These are phyloP conservation scores for Litchi chinensis DNA, from an alignment of 345 rosid species.

Conservation along the genomic window DNA sequence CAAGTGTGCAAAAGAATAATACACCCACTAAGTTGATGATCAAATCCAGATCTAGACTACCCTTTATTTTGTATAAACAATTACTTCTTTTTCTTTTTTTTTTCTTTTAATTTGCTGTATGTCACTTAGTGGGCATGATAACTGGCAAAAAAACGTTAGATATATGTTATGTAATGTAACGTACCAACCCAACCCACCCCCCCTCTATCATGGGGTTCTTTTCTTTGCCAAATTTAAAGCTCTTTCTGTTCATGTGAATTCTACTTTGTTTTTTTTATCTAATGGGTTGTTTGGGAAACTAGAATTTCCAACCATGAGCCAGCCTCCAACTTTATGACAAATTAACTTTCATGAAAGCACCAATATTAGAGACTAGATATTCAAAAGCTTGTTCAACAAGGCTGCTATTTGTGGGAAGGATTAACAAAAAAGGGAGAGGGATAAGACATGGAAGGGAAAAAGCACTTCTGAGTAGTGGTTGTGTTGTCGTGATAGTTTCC, in stretches of 20 bases:
- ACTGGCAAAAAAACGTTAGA: slow-evolving; percentile 22
- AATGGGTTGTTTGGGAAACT: slow-evolving; percentile 21
- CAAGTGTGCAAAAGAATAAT: slow-evolving; percentile 63
- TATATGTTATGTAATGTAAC: background rate
- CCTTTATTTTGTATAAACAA: background rate
- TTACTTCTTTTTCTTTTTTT: slow-evolving; percentile 14
- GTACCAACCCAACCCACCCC: background rate
- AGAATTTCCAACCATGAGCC: slow-evolving; percentile 2
- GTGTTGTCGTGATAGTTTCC: background rate
- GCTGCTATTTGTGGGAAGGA: slow-evolving; percentile 12
- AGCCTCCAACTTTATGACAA: slow-evolving; percentile 6
- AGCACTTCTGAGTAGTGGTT: background rate
- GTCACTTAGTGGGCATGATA: slow-evolving; percentile 34
- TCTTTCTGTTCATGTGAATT: background rate
- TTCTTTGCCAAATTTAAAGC: slow-evolving; percentile 23
- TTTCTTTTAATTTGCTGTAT: slow-evolving; percentile 38
- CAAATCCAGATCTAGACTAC: slow-evolving; percentile 35
- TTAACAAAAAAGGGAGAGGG: background rate
- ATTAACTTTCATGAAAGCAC: slow-evolving; percentile 8
- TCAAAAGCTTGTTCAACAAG: slow-evolving; percentile 22
- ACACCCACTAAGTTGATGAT: slow-evolving; percentile 39
- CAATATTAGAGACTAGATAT: background rate
- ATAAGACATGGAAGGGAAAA: background rate
- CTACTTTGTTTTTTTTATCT: background rate
- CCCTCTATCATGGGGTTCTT: slow-evolving; percentile 28